phyloP scores from a whole-genome alignment of 208 protist species.

The Trypanosoma cruzi region DNA sequence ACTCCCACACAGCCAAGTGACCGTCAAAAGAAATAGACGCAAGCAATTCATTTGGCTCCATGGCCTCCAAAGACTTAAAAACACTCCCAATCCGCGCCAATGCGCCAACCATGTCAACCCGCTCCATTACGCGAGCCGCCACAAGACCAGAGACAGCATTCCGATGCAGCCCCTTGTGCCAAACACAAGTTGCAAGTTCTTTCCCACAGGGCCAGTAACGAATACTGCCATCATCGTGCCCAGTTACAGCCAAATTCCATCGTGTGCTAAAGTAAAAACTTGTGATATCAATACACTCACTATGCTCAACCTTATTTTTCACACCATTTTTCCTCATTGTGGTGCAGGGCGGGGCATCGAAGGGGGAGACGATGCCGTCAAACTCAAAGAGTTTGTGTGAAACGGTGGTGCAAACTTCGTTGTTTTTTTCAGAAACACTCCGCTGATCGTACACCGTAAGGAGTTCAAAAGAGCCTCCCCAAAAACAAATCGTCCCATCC shows the following conservation, averaged over 20 bases:
- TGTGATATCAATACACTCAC: conserved; percentile 31
- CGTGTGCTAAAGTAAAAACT: conserved; percentile 33
- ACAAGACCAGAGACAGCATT: conserved; percentile 43
- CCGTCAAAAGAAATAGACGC: conserved; percentile 65
- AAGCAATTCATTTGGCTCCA: conserved; percentile 23
- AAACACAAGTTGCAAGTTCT: conserved; percentile 31
- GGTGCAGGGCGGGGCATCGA: conserved; percentile 1
- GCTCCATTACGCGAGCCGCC: conserved; percentile 22
- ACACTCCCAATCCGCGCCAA: background rate
- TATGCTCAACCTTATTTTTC: conserved; percentile 5
- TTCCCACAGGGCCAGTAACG: conserved; percentile 36
- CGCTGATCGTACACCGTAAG: conserved; percentile 3
- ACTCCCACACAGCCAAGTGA: conserved; percentile 40
- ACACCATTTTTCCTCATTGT: conserved; percentile 6
- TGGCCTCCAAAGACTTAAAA: background rate
- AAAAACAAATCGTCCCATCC: conserved; percentile 22
- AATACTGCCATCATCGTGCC: conserved; percentile 49
- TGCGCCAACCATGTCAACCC: background rate
- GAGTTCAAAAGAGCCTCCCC: conserved; percentile 13
- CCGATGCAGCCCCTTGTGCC: conserved; percentile 29
- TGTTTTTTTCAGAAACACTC: background rate
- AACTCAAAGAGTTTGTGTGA: background rate
- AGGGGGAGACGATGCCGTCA: background rate
- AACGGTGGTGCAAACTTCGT: conserved; percentile 7
- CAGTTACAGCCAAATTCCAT: conserved; percentile 36